phyloP scores from a whole-genome alignment of 2,329 filamentous ascomycete species.

The Aspergillus caelatus region DNA sequence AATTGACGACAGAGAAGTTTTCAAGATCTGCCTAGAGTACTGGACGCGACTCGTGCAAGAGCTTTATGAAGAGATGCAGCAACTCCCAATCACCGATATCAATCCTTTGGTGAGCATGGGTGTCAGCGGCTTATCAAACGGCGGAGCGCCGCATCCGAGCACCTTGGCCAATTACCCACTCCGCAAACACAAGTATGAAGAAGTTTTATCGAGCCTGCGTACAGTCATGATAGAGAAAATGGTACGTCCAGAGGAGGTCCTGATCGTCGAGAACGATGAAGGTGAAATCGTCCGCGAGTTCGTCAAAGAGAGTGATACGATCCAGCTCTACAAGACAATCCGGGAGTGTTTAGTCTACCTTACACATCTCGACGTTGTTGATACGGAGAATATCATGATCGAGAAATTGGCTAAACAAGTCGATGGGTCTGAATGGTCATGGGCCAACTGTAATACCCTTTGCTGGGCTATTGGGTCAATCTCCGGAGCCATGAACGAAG shows the following conservation, averaged over 20 bases:
- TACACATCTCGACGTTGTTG: slow-evolving; percentile 94
- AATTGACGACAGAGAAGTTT: slow-evolving; percentile 98
- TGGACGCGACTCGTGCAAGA: slow-evolving; percentile 99
- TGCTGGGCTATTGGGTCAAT: slow-evolving; percentile 99
- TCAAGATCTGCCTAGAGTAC: slow-evolving; percentile 99
- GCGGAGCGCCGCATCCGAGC: slow-evolving; percentile 81
- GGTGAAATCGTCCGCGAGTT: slow-evolving; percentile 99
- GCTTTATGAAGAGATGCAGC: slow-evolving; percentile 98
- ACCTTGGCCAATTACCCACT: slow-evolving; percentile 89
- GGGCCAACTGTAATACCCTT: slow-evolving; percentile 99
- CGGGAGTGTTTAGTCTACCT: slow-evolving; percentile 95
- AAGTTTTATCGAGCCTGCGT: slow-evolving; percentile 89
- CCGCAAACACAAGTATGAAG: slow-evolving; percentile 96
- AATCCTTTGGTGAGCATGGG: slow-evolving; percentile 86
- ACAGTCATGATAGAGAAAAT: slow-evolving; percentile 99
- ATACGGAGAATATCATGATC: slow-evolving; percentile 99
- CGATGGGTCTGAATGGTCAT: slow-evolving; percentile 95
- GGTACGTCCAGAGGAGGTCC: slow-evolving; percentile 95
- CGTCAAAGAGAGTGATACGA: slow-evolving; percentile 98
- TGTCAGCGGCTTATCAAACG: slow-evolving; percentile 69
- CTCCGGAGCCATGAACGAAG: slow-evolving; percentile 98
- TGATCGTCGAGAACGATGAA: slow-evolving; percentile 99
- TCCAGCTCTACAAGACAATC: slow-evolving; percentile 98
- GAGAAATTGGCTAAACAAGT: slow-evolving; percentile 96
- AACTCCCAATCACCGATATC: slow-evolving; percentile 87